Evolutionary conservation across 345 rosid species (phyloP).

Genomic region (Aquilaria malaccensis): DNA sequence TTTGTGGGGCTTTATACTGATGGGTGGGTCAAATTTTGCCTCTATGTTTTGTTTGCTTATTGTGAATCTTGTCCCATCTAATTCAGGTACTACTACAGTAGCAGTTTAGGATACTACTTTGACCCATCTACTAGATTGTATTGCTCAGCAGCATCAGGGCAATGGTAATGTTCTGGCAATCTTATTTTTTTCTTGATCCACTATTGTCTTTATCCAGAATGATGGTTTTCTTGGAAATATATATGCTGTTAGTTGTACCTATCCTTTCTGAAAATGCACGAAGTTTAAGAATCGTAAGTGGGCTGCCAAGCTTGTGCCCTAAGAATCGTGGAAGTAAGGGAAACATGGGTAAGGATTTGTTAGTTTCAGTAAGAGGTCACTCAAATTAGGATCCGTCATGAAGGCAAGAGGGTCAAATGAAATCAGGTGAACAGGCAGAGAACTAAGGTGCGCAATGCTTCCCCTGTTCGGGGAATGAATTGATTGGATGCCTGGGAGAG

Average conservation of each 20-base stretch:
- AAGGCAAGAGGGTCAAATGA: too few species aligned
- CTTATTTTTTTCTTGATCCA: background rate
- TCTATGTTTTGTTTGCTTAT: too few species aligned
- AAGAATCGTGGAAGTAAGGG: background rate
- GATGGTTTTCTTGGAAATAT: background rate
- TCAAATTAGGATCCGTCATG: too few species aligned
- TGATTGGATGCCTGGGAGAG: too few species aligned
- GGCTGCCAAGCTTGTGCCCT: background rate
- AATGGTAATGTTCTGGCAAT: slow-evolving; percentile 46
- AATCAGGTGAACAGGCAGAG: too few species aligned
- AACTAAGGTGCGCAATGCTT: too few species aligned
- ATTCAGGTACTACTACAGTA: slow-evolving; percentile 86
- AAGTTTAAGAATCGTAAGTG: background rate
- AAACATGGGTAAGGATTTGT: too few species aligned
- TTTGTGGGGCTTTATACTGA: background rate
- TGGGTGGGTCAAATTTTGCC: background rate
- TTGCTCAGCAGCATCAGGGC: slow-evolving; percentile 77
- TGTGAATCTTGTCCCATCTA: background rate
- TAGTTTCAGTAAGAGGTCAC: too few species aligned
- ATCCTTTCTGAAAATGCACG: background rate
- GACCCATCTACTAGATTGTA: slow-evolving; percentile 78
- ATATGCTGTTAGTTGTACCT: background rate
- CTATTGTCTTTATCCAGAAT: background rate
- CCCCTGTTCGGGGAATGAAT: too few species aligned
- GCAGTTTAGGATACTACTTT: slow-evolving; percentile 83